Percentiles rank a stretch among this genome's conserved stretches.
Conservation (phyloP, 2,329 filamentous ascomycete species). For the Penicillium verrucosum region DNA sequence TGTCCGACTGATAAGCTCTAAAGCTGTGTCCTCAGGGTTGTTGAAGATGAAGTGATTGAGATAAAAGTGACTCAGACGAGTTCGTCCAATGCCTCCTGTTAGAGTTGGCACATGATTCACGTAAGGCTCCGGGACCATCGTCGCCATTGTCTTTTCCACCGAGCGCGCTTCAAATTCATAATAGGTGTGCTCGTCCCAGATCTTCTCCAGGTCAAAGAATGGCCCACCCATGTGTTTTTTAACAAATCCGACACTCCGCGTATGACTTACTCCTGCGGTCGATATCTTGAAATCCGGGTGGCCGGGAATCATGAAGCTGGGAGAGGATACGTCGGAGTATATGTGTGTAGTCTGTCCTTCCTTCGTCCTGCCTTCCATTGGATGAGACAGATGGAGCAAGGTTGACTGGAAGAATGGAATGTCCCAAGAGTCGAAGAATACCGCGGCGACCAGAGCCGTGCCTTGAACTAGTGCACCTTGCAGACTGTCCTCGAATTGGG, state of each 20-base stretch:
- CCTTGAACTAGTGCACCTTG: not conserved
- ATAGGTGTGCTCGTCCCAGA: constrained; percentile 75
- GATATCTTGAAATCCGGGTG: constrained; percentile 51
- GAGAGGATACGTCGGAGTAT: constrained; percentile 47
- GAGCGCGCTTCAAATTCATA: constrained; percentile 68
- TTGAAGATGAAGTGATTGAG: constrained; percentile 70
- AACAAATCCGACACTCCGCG: constrained; percentile 62
- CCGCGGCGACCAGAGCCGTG: constrained; percentile 6
- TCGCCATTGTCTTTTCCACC: constrained; percentile 72
- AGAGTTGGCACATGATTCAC: constrained; percentile 73
- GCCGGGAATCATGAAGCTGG: constrained; percentile 51
- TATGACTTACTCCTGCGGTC: constrained; percentile 62
- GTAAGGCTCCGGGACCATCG: constrained; percentile 75
- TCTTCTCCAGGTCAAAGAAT: constrained; percentile 68
- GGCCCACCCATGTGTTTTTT: constrained; percentile 63
- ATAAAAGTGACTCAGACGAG: constrained; percentile 64
- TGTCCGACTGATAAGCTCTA: constrained; percentile 69
- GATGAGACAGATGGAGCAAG: constrained; percentile 21
- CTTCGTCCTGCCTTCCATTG: not conserved
- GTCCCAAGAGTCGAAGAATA: constrained; percentile 24
- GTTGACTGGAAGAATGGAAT: not conserved
- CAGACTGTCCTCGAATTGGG: constrained; percentile 13
- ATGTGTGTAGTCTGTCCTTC: constrained; percentile 28
- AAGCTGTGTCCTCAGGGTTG: constrained; percentile 64
- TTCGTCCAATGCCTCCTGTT: constrained; percentile 67